A percentile compares a stretch with the other conserved stretches of the same genome.
Evolutionary conservation across 768 basidiomycete genomes (phyloP).

Genomic region (Suillus occidentalis): DNA sequence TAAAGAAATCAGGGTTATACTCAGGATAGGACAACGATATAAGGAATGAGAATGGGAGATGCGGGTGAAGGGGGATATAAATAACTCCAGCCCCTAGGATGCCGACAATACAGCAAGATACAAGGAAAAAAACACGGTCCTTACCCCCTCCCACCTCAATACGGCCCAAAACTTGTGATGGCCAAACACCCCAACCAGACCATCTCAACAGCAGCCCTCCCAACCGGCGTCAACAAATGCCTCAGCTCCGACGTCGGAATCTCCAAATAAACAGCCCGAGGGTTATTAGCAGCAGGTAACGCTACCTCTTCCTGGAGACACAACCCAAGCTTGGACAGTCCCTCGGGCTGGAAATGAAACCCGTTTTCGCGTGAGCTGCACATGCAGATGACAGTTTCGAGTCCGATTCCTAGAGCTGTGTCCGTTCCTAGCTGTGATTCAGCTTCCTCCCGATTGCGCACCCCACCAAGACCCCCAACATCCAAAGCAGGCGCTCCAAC

Average conservation of each 20-base stretch:
- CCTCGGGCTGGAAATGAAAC: constrained; percentile 80
- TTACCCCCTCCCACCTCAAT: constrained; percentile 1
- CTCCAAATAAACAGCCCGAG: constrained; percentile 23
- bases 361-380: constrained; percentile 64
- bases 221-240: constrained; percentile 44
- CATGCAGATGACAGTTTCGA: constrained; percentile 52
- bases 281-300: constrained; percentile 3
- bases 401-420: constrained; percentile 8
- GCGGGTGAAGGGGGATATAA: not conserved
- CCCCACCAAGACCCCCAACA: constrained; percentile 34
- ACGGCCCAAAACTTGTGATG: constrained; percentile 41
- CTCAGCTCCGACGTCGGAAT: constrained; percentile 43
- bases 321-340: constrained; percentile 73
- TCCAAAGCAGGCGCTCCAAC: constrained; percentile 62
- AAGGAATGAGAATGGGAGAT: not conserved
- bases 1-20: not conserved
- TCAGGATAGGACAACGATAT: not conserved
- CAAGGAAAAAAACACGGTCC: constrained; percentile 8
- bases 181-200: constrained; percentile 56
- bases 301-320: constrained; percentile 37
- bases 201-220: constrained; percentile 52
- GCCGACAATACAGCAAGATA: not conserved
- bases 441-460: not conserved
- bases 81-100: not conserved
- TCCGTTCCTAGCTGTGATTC: not conserved